Conservation (phyloP, 805 yeast species). For the Saccharomyces cerevisiae region DNA sequence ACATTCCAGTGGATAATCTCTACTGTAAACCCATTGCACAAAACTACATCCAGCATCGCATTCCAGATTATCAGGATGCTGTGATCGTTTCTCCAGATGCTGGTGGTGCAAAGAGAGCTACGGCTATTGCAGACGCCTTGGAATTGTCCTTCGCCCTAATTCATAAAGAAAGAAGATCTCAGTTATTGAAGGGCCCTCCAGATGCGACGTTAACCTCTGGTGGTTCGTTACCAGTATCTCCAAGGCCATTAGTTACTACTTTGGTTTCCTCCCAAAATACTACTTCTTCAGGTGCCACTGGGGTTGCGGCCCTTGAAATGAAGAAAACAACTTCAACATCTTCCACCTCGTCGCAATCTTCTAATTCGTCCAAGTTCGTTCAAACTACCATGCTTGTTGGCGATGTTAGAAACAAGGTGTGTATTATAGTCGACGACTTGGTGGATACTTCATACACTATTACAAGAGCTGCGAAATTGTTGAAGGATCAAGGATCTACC, state of each 20-base stretch:
- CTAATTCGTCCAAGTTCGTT: slow-evolving; percentile 29
- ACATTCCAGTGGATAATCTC: slow-evolving; percentile 90
- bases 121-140: slow-evolving; percentile 83
- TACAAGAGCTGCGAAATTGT: slow-evolving; percentile 80
- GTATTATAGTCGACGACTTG: slow-evolving; percentile 88
- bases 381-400: slow-evolving; percentile 96
- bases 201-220: slow-evolving; percentile 27
- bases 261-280: slow-evolving; percentile 17
- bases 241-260: slow-evolving; percentile 15
- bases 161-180: slow-evolving; percentile 79
- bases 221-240: slow-evolving; percentile 16
- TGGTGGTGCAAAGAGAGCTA: slow-evolving; percentile 97
- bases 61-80: slow-evolving; percentile 74
- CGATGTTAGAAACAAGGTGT: slow-evolving; percentile 76
- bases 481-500: slow-evolving; percentile 88
- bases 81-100: slow-evolving; percentile 97
- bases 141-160: slow-evolving; percentile 88
- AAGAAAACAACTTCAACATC: slow-evolving; percentile 3
- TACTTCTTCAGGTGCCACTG: slow-evolving; percentile 2
- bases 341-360: slow-evolving; percentile 14
- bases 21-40: slow-evolving; percentile 83
- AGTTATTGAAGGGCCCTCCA: slow-evolving; percentile 31
- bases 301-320: slow-evolving; percentile 5
- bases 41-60: slow-evolving; percentile 67
- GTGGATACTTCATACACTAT: slow-evolving; percentile 91